Conservation (phyloP, 768 basidiomycete genomes). For the Tulasnella sp. region DNA sequence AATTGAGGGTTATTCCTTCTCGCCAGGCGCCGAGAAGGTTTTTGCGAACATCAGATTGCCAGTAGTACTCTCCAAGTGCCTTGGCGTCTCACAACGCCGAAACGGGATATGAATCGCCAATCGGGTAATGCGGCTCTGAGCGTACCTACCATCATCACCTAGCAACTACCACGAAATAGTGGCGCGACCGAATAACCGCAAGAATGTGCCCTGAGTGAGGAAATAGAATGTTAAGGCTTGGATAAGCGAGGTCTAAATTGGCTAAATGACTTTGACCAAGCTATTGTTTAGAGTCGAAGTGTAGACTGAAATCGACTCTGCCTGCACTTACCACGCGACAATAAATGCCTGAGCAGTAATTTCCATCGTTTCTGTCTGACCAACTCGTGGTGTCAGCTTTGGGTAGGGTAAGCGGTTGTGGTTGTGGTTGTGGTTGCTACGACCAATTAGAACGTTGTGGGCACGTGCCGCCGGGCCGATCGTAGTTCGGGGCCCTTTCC, state of each 20-base stretch:
- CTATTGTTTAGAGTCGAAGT: background rate
- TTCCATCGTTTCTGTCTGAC: background rate
- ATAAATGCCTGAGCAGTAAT: background rate
- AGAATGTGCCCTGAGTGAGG: background rate
- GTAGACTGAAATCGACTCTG: too few relatives aligned
- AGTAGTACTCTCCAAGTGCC: background rate
- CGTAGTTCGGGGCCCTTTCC: too few relatives aligned
- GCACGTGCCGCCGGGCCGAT: background rate
- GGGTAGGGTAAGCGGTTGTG: background rate
- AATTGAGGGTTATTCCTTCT: background rate
- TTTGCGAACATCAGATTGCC: background rate
- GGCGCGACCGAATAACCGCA: background rate
- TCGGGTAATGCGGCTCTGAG: background rate
- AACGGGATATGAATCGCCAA: background rate
- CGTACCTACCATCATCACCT: background rate
- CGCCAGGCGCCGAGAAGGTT: background rate
- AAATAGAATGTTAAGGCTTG: background rate
- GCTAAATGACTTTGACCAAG: background rate
- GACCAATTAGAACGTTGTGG: background rate
- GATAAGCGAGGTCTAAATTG: background rate
- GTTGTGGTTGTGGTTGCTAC: background rate
- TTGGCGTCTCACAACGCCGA: background rate
- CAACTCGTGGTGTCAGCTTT: background rate
- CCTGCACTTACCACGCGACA: background rate
- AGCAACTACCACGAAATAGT: background rate